These are phyloP conservation scores for Biancaea sappan DNA, from an alignment of 306 rosid genomes.

Conservation along the genomic window DNA sequence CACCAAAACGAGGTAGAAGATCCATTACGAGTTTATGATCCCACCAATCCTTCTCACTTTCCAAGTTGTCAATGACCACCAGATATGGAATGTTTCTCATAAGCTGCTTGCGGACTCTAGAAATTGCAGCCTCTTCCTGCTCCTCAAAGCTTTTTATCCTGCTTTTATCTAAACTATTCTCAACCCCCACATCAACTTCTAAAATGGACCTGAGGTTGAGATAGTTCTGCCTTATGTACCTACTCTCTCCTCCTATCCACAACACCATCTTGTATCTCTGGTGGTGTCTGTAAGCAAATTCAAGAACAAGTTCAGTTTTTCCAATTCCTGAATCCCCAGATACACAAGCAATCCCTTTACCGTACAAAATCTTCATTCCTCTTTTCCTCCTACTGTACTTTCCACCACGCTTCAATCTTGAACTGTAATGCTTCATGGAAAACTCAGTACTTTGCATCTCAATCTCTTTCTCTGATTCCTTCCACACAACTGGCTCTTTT, in stretches of 20 bases:
- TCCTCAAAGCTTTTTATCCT: constrained; percentile 71
- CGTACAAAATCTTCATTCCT: constrained; percentile 64
- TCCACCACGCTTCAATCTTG: constrained; percentile 57
- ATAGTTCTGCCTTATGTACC: constrained; percentile 82
- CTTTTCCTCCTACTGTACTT: constrained; percentile 59
- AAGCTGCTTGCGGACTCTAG: constrained; percentile 78
- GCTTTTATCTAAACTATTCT: constrained; percentile 58
- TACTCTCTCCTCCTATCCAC: constrained; percentile 87
- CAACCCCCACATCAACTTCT: constrained; percentile 87
- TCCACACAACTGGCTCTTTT: constrained; percentile 86
- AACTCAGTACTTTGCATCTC: constrained; percentile 72
- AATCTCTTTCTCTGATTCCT: constrained; percentile 81
- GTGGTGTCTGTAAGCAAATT: constrained; percentile 86
- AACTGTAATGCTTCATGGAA: constrained; percentile 51
- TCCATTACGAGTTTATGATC: constrained; percentile 87
- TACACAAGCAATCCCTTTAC: constrained; percentile 85
- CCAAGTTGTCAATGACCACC: constrained; percentile 82
- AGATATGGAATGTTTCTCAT: constrained; percentile 87
- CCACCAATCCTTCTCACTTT: constrained; percentile 96
- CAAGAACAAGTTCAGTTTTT: constrained; percentile 86
- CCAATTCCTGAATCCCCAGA: constrained; percentile 90
- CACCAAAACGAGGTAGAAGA: constrained; percentile 91
- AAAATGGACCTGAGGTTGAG: constrained; percentile 71
- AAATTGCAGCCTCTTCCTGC: constrained; percentile 77
- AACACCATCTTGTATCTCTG: constrained; percentile 87